Evolutionary conservation across 139 green algal genomes (phyloP).

Genomic region (Chlorella ohadii): DNA sequence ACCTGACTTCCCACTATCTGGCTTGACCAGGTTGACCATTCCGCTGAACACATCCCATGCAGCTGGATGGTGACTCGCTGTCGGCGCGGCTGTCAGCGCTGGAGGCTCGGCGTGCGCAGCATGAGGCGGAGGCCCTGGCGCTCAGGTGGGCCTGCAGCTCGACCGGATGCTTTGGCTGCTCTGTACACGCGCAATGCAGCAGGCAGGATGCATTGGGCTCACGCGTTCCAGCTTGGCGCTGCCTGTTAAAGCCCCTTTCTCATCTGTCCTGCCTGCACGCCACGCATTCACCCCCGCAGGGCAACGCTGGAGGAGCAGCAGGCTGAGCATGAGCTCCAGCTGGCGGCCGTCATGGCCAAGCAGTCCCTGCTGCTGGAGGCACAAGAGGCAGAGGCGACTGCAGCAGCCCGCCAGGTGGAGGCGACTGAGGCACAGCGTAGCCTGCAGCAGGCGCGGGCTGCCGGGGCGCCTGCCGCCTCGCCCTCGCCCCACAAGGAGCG

Average conservation of each 20-base stretch:
- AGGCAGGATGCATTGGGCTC: too few relatives aligned
- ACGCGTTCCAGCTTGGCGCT: too few relatives aligned
- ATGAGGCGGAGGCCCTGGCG: conserved; percentile 1
- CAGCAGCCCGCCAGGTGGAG: conserved; percentile 7
- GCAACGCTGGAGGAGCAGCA: conserved; percentile 2
- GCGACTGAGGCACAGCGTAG: background rate
- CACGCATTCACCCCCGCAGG: background rate
- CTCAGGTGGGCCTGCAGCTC: conserved; percentile 4
- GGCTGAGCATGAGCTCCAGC: conserved; percentile 24
- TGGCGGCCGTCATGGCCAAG: conserved; percentile 9
- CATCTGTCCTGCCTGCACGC: background rate
- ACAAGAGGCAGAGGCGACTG: conserved; percentile 1
- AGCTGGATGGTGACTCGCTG: conserved; percentile 2
- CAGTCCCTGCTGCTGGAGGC: conserved; percentile 6
- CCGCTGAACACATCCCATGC: background rate
- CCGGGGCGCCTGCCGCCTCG: background rate
- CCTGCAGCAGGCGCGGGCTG: background rate
- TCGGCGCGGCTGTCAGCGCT: conserved; percentile 4
- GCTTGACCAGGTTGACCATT: too few relatives aligned
- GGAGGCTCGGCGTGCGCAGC: conserved; percentile 12
- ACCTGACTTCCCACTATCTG: too few relatives aligned
- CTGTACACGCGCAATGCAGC: too few relatives aligned
- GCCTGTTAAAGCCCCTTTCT: too few relatives aligned
- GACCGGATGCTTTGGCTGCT: background rate
- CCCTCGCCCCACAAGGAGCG: background rate